phyloP scores from a whole-genome alignment of 352 stramenopile species.

The Blastocystis sp. region DNA sequence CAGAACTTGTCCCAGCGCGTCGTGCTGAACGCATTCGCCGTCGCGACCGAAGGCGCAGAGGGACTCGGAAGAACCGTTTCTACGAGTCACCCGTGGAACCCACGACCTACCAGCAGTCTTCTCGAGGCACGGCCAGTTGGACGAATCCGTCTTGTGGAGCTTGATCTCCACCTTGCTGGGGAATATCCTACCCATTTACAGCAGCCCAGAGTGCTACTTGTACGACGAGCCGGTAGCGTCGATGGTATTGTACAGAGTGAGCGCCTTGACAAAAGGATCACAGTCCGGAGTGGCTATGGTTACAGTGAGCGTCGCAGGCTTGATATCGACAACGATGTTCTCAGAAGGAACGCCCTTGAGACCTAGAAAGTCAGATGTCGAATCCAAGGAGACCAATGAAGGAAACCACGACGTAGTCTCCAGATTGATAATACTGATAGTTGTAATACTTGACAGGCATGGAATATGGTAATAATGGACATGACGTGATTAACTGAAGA shows the following conservation, averaged over 20 bases:
- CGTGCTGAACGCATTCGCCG: not conserved
- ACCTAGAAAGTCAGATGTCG: not conserved
- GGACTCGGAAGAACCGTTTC: not conserved
- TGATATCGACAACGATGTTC: constrained; percentile 46
- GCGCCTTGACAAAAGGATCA: constrained; percentile 43
- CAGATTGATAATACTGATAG: constrained; percentile 48
- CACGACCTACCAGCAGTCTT: not conserved
- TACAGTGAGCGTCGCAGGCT: not conserved
- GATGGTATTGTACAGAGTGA: constrained; percentile 5
- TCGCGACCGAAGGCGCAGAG: not conserved
- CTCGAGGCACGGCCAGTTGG: constrained; percentile 41
- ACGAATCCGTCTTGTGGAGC: constrained; percentile 22
- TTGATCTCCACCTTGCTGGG: constrained; percentile 53
- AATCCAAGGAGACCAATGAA: constrained; percentile 2
- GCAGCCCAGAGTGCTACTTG: not conserved
- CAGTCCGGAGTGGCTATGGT: constrained; percentile 41
- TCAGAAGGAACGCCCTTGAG: not conserved
- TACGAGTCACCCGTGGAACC: not conserved
- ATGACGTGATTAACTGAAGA: not conserved
- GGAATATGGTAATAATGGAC: not conserved
- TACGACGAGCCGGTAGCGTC: constrained; percentile 43
- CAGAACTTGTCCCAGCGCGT: constrained; percentile 33
- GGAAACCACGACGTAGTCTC: constrained; percentile 20
- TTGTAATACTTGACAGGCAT: constrained; percentile 40
- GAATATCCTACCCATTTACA: not conserved